phyloP scores from a whole-genome alignment of 495 filamentous ascomycete species.

The Evansstolkia leycettana region DNA sequence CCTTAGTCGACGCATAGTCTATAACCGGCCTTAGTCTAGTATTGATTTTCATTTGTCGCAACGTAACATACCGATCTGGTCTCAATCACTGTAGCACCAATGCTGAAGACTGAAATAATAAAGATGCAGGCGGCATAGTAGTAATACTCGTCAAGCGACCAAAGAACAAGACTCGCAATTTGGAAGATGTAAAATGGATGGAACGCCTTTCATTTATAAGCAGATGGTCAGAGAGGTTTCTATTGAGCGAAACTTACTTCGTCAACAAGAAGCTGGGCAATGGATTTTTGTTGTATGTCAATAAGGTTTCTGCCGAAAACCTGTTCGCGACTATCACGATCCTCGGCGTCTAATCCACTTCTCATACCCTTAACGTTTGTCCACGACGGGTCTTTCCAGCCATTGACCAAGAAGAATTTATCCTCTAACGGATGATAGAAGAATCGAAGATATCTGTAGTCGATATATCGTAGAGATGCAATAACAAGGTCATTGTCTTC shows the following conservation, averaged over 20 bases:
- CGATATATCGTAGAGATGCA: slow-evolving; percentile 54
- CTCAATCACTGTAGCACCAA: slow-evolving; percentile 78
- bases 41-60: slow-evolving; percentile 2
- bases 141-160: slow-evolving; percentile 93
- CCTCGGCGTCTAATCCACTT: slow-evolving; percentile 77
- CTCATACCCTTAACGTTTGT: slow-evolving; percentile 63
- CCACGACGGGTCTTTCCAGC: slow-evolving; percentile 92
- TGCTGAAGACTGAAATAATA: slow-evolving; percentile 84
- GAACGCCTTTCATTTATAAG: slow-evolving; percentile 53
- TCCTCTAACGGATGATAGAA: slow-evolving; percentile 81
- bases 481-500: slow-evolving; percentile 81
- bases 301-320: slow-evolving; percentile 86
- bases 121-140: slow-evolving; percentile 97
- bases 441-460: slow-evolving; percentile 90
- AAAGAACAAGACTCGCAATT: slow-evolving; percentile 84
- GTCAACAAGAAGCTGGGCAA: slow-evolving; percentile 73
- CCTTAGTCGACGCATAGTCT: slow-evolving; percentile 83
- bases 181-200: slow-evolving; percentile 99
- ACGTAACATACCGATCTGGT: slow-evolving; percentile 57
- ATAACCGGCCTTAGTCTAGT: slow-evolving; percentile 8
- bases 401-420: slow-evolving; percentile 71
- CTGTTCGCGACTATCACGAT: slow-evolving; percentile 68
- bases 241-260: slow-evolving; percentile 46
- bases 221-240: neutral
- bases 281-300: slow-evolving; percentile 79